Evolutionary conservation across 2,329 filamentous ascomycete species (phyloP), one percentile per base, ranked within the genome.

Genomic region (Claviceps sp.): DNA sequence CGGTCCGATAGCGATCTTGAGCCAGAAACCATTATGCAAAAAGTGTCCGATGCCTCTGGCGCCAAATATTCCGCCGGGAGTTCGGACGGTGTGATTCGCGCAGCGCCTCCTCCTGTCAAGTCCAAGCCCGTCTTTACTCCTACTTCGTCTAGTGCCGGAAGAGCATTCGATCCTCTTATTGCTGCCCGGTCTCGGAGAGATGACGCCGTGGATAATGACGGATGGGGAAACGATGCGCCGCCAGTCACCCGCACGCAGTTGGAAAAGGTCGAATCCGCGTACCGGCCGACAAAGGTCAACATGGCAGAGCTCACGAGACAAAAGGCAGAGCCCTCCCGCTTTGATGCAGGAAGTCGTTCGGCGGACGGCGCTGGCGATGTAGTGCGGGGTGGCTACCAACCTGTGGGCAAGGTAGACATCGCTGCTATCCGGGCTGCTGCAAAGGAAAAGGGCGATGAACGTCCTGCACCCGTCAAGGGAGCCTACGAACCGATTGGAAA

Each of bases 371-470:
- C 59, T 37, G 59, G 68, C 24, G 85, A 89, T 63, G 79, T 96
- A 20, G 82, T 97, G 50, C 86, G 72, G 62, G 93, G 93, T 45
- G 85, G 78, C 16, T 98, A 98, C 68, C 88, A 96, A 66, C 93
- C 93, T 20, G 74, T 98, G 60, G 93, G 93, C 52, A 97, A 96
- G 71, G 86, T 98, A n/a, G 90, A 98, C 63, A 97, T 98, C 69
- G 86, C 85, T 24, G 90, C 88, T 40, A 85, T 98, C 59, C 82
- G 93, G 56, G 83, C 75, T 65, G 88, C 78, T 72, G 89, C 70
- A 63, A 83, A 75, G 73, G 83, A 73, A 61, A 74, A 66, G 67
- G 77, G 77, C 46, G 88, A 96, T 62, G 86, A 95, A 59, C 78
- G 89, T 52, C 93, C 93, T 3, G 79, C 85, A 1, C 79, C 82